phyloP scores from a whole-genome alignment of 169 alveolate genomes.

The Eimeria acervulina region DNA sequence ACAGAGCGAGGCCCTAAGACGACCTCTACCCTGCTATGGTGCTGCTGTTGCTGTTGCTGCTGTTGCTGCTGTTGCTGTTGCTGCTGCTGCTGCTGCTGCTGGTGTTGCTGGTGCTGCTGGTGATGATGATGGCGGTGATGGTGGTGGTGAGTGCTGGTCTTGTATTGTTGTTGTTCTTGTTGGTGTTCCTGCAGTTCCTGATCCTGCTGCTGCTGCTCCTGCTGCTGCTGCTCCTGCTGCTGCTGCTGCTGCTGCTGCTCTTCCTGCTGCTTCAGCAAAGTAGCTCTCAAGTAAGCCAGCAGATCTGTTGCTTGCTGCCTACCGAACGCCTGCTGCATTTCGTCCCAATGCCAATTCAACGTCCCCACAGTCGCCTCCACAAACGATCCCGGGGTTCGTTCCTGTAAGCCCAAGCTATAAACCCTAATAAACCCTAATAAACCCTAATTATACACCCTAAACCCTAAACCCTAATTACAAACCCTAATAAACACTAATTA shows the following conservation, averaged over 20 bases:
- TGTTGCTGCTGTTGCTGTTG: background rate
- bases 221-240: background rate
- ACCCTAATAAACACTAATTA: no score
- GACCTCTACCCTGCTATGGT: background rate
- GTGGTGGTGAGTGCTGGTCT: constrained; percentile 9
- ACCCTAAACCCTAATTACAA: no score
- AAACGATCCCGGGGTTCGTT: constrained; percentile 4
- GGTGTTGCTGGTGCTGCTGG: background rate
- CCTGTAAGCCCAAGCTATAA: background rate
- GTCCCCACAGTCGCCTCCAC: constrained; percentile 26
- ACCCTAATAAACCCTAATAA: no score
- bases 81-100: background rate
- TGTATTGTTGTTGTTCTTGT: no score
- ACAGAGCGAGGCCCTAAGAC: constrained; percentile 43
- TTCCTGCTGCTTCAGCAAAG: background rate
- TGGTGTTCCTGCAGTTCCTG: no score
- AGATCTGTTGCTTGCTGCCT: constrained; percentile 37
- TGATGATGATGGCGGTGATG: background rate
- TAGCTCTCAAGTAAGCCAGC: constrained; percentile 5
- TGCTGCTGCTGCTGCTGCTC: no score
- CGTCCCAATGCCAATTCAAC: constrained; percentile 20
- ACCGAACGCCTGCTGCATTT: constrained; percentile 16
- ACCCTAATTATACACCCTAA: no score
- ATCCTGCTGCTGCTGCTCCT: no score
- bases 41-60: background rate